Percentiles rank a stretch among this genome's conserved stretches.
Conservation (phyloP, 2,329 filamentous ascomycete species). For the Aspergillus tamarii region DNA sequence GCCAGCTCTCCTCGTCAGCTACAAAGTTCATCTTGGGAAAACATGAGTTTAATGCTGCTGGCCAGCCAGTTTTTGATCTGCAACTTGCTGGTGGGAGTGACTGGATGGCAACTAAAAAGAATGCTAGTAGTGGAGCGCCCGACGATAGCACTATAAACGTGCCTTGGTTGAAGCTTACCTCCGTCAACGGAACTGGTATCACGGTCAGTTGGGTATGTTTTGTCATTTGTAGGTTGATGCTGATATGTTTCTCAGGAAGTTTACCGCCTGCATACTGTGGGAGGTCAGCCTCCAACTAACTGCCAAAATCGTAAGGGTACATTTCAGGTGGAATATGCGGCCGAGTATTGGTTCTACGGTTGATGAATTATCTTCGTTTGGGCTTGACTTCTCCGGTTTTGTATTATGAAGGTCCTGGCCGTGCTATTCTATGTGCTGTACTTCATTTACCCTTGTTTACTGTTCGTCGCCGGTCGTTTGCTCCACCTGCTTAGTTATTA, state of each 20-base stretch:
- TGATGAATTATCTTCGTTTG: conserved; percentile 16
- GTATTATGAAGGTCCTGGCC: neutral
- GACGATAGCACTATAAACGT: conserved; percentile 26
- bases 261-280: conserved; percentile 45
- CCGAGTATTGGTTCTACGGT: conserved; percentile 50
- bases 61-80: conserved; percentile 39
- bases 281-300: conserved; percentile 37
- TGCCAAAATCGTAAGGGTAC: conserved; percentile 36
- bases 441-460: neutral
- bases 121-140: conserved; percentile 33
- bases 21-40: conserved; percentile 37
- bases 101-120: conserved; percentile 33
- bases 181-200: conserved; percentile 31
- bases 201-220: conserved; percentile 28
- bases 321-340: conserved; percentile 43
- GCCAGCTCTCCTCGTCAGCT: conserved; percentile 16
- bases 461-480: neutral
- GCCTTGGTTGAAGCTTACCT: conserved; percentile 38
- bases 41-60: conserved; percentile 37
- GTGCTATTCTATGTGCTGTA: neutral
- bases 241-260: conserved; percentile 37
- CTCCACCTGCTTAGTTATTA: neutral
- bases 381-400: neutral
- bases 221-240: neutral
- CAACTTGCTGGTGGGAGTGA: conserved; percentile 23